These are phyloP conservation scores for Solanum sparsipilum DNA, from an alignment of 257 asterid species.

Conservation along the genomic window DNA sequence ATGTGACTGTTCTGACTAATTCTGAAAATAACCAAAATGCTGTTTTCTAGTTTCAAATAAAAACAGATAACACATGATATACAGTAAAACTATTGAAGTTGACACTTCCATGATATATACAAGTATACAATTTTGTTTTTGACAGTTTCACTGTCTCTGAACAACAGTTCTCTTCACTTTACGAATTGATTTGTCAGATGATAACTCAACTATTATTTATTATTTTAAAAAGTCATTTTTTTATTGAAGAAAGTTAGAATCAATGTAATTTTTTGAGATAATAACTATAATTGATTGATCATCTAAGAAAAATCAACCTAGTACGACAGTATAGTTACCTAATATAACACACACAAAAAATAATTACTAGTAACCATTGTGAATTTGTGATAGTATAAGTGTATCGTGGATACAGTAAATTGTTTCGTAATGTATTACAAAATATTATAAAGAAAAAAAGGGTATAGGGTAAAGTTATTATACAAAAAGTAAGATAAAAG, in stretches of 20 bases:
- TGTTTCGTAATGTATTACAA: no score
- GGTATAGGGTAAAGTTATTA: rapidly evolving
- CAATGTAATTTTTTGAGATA: no score
- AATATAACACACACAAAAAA: background rate
- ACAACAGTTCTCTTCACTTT: background rate
- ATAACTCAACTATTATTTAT: background rate
- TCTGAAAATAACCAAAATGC: background rate
- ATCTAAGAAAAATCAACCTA: no score
- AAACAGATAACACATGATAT: background rate
- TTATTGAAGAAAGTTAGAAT: no score
- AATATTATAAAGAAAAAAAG: no score
- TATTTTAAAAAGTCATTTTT: background rate
- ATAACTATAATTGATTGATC: no score
- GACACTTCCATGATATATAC: background rate
- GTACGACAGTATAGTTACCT: no score
- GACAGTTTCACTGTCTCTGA: background rate
- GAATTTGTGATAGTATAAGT: no score
- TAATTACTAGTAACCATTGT: background rate
- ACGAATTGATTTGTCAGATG: background rate
- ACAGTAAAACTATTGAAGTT: background rate
- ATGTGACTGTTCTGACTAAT: background rate
- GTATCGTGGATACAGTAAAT: no score
- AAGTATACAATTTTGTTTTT: background rate
- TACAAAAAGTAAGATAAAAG: no score
- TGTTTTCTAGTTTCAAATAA: background rate